A percentile compares a stretch with the other conserved stretches of the same genome.
Conservation (phyloP, 768 basidiomycete genomes). For the Pulveroboletus sp. region DNA sequence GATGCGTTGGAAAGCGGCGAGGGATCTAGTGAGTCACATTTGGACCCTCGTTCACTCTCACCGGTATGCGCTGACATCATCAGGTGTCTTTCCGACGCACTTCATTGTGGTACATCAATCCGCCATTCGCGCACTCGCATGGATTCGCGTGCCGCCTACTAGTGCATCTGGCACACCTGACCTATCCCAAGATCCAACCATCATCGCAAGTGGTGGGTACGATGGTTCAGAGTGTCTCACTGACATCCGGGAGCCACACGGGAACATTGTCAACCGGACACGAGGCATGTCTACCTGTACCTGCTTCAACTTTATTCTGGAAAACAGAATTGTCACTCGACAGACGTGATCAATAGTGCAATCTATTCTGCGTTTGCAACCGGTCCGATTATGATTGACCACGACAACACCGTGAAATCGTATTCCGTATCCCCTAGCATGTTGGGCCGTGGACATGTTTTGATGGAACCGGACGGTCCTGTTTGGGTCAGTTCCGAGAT, state of each 20-base stretch:
- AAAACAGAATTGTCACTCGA: neutral
- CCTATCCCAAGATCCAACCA: constrained; percentile 58
- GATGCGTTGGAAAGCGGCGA: constrained; percentile 36
- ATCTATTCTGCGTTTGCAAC: constrained; percentile 67
- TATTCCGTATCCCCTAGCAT: constrained; percentile 70
- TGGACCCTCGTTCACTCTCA: neutral
- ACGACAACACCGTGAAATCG: constrained; percentile 77
- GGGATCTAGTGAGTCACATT: constrained; percentile 28
- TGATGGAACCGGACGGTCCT: constrained; percentile 75
- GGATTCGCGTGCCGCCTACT: constrained; percentile 67
- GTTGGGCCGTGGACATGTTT: constrained; percentile 68
- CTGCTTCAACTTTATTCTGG: neutral
- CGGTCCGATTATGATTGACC: constrained; percentile 75
- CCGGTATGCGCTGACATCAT: neutral
- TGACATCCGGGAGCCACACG: constrained; percentile 70
- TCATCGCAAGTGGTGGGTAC: constrained; percentile 75
- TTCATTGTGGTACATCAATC: constrained; percentile 76
- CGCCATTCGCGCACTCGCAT: constrained; percentile 71
- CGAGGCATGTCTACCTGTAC: constrained; percentile 48
- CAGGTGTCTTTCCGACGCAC: constrained; percentile 60
- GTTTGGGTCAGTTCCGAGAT: constrained; percentile 66
- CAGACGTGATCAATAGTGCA: constrained; percentile 71
- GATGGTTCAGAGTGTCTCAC: constrained; percentile 76
- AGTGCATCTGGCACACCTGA: constrained; percentile 45
- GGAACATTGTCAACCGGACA: constrained; percentile 72